Evolutionary conservation across 225 moss, liverwort and hornwort species (phyloP).

Genomic region (Antitrichia curtipendula): DNA sequence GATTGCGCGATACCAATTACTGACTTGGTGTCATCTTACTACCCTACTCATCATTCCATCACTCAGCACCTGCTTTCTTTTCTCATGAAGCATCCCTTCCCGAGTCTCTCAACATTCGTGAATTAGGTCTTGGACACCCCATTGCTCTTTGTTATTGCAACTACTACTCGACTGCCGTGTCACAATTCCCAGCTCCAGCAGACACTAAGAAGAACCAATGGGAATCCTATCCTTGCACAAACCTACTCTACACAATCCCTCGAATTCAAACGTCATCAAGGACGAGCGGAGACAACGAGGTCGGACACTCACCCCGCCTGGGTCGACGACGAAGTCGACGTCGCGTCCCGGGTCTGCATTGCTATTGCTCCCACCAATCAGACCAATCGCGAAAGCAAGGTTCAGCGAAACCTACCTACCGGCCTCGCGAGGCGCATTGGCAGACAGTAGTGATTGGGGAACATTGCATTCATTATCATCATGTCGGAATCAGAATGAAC

Average conservation of each 20-base stretch:
- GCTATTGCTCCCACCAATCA: background rate
- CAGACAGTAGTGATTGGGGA: background rate
- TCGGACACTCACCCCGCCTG: conserved; percentile 27
- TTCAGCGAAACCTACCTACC: background rate
- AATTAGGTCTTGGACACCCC: background rate
- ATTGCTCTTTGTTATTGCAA: background rate
- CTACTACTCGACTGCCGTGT: rapidly evolving
- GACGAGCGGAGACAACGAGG: background rate
- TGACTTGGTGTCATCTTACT: no score
- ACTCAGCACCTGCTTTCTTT: background rate
- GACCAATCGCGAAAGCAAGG: background rate
- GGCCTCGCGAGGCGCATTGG: background rate
- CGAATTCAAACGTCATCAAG: background rate
- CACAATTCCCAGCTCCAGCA: background rate
- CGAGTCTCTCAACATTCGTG: background rate
- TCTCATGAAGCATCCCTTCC: background rate
- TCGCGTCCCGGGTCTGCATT: conserved; percentile 30
- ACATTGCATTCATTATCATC: no score
- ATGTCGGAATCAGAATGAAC: background rate
- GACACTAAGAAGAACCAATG: background rate
- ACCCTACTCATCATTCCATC: background rate
- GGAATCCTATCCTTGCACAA: no score
- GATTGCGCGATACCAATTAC: background rate
- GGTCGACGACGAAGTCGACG: background rate
- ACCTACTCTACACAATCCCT: background rate